A percentile compares a stretch with the other conserved stretches of the same genome.
Conservation (phyloP, 2,329 filamentous ascomycete genomes). For the Ceratocystis harringtonii region DNA sequence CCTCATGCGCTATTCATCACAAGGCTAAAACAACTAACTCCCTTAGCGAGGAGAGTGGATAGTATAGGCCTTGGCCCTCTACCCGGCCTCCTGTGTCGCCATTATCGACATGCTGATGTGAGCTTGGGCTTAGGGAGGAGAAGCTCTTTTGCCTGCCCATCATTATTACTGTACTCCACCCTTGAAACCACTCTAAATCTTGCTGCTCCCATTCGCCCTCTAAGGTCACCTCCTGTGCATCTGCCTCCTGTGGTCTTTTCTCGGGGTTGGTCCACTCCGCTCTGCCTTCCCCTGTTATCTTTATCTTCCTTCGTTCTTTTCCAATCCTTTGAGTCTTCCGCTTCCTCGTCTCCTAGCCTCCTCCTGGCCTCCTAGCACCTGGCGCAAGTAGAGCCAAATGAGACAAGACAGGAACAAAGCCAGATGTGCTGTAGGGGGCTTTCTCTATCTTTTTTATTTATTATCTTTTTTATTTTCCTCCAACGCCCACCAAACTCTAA, state of each 20-base stretch:
- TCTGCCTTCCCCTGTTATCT: neutral
- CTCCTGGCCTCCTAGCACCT: no score
- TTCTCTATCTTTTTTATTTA: neutral
- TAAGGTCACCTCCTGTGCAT: neutral
- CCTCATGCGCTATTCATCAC: neutral
- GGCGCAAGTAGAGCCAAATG: no score
- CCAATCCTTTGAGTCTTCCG: neutral
- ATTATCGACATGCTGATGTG: no score
- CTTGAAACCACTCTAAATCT: no score
- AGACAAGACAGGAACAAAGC: neutral
- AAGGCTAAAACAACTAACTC: no score
- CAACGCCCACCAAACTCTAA: neutral
- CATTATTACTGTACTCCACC: no score
- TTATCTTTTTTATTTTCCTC: neutral
- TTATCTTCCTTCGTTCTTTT: neutral
- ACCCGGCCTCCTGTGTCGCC: no score
- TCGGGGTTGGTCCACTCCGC: neutral
- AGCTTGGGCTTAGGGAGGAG: no score
- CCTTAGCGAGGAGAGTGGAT: no score
- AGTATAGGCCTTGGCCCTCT: no score
- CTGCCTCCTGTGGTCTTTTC: neutral
- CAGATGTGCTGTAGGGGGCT: neutral
- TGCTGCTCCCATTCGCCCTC: neutral
- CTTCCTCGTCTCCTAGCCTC: no score
- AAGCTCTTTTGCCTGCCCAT: no score